Evolutionary conservation across 1,139 yeast genomes (phyloP).

Genomic region (Ashbya aceris): DNA sequence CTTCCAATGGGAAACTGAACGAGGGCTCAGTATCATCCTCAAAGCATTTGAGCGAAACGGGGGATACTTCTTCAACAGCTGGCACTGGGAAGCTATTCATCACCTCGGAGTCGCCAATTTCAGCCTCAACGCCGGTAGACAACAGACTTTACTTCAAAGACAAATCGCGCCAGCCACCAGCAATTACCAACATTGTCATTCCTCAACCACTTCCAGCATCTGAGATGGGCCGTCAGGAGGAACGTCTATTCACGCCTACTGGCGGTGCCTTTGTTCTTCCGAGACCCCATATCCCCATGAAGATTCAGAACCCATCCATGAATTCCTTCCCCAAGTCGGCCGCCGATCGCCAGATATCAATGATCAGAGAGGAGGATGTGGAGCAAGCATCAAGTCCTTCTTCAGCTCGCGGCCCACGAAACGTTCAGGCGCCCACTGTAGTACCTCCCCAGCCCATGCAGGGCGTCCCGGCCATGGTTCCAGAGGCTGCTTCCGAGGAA

Average conservation of each 20-base stretch:
- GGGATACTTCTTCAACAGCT: background rate
- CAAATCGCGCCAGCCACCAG: background rate
- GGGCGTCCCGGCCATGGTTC: background rate
- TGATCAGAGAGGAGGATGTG: background rate
- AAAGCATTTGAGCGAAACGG: background rate
- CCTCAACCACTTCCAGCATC: background rate
- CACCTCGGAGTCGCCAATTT: too few relatives aligned
- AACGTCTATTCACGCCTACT: constrained; percentile 1
- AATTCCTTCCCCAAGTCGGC: background rate
- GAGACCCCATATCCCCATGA: background rate
- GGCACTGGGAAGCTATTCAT: background rate
- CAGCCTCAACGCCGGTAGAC: background rate
- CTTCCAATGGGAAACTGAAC: background rate
- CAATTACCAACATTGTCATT: background rate
- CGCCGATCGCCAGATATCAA: background rate
- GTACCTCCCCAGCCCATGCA: background rate
- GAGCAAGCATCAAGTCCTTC: background rate
- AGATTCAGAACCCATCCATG: constrained; percentile 1
- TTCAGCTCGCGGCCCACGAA: too few relatives aligned
- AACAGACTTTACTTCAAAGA: background rate
- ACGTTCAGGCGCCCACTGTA: background rate
- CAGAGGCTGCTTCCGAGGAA: background rate
- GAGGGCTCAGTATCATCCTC: background rate
- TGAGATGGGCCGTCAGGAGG: background rate
- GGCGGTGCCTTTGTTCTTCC: background rate